A percentile compares a stretch with the other conserved stretches of the same genome.
Conservation (phyloP, 257 asterid genomes). For the Solanum ossicruentum region DNA sequence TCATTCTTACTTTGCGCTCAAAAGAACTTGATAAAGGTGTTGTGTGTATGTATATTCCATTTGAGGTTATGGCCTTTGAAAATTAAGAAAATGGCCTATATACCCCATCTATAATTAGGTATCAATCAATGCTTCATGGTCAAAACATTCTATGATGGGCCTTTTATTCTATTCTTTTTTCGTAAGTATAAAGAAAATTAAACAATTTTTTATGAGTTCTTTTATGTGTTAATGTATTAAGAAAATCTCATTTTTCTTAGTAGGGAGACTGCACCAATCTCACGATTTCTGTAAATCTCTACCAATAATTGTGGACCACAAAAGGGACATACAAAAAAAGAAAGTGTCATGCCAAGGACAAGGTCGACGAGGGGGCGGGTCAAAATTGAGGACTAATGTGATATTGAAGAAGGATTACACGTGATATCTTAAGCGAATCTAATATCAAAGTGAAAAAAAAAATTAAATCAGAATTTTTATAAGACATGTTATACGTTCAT, state of each 20-base stretch:
- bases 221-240: neutral
- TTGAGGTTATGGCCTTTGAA: neutral
- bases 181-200: neutral
- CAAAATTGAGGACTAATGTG: neutral
- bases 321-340: neutral
- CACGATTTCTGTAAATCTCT: neutral
- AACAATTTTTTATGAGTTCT: neutral
- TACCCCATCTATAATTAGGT: neutral
- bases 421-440: neutral
- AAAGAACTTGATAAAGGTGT: neutral
- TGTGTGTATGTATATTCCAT: neutral
- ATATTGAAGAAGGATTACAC: neutral
- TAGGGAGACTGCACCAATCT: neutral
- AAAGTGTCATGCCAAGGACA: neutral
- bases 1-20: neutral
- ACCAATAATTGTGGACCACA: neutral
- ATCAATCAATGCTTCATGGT: neutral
- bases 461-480: too few relatives aligned
- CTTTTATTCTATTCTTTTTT: neutral
- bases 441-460: neutral
- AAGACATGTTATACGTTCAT: neutral
- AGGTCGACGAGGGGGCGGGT: neutral
- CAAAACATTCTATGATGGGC: neutral
- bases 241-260: neutral
- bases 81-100: neutral